Base-by-base conservation (phyloP, 1,284 basidiomycete species). In the Vanrija humicola region DNA sequence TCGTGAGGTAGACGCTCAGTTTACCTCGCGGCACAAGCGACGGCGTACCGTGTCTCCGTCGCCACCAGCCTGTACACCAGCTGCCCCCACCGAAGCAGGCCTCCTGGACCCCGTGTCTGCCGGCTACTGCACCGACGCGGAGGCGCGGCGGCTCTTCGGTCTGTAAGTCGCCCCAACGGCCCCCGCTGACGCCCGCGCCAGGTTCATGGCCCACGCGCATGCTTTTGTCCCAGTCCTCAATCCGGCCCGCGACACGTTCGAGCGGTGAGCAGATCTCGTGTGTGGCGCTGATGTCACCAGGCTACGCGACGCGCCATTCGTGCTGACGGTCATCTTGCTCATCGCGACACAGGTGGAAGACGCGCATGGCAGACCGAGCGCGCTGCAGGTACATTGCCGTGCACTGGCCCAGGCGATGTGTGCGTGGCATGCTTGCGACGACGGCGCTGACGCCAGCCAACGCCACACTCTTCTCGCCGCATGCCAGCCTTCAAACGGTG, bases 151-250 rank as follows among this genome's bases (percentile, higher is more conserved):
- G n/a, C 55, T 63, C 12, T 64, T 62, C 43, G 51, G 61, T n/a
- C 48, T 56, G 59, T 67, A 34, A 48, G 65, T 52, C 19, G 12
- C 18, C n/a, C 26, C 5, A n/a, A 18, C 23, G 26, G 29, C 15
- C 38, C 9, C 8, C n/a, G n/a, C 52, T 48, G 45, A 39, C 23
- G 12, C 26, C 26, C 5, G 8, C 25, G 6, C n/a, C 12, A 68
- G 66, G 12, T 69, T 64, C 55, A 67, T 66, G 53, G 23, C 54
- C 9, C 56, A 59, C 26, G 62, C 64, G 8, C 61, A 66, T 48
- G 49, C 50, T 1, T 69, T 63, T 45, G 56, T 67, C 23, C 67
- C 67, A 8, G 53, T 69, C 3, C 62, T 58, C 40, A 65, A 69
- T 29, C 64, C 61, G 1, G 14, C 28, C 5, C 52, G 46, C 14